Conservation (phyloP, 2,329 filamentous ascomycete species). For the Colletotrichum ledebouriae region DNA sequence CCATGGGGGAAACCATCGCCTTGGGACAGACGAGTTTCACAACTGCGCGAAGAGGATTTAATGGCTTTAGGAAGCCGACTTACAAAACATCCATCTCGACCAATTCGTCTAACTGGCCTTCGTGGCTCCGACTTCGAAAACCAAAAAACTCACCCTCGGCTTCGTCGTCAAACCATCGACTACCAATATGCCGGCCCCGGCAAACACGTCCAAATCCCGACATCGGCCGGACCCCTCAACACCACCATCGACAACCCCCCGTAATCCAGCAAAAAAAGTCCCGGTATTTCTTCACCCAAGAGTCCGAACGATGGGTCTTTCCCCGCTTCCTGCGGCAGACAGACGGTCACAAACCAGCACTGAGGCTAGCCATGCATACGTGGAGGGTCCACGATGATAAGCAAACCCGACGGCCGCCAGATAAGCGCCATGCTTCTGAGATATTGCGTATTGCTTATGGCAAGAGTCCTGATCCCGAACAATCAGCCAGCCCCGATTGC, state of each 20-base stretch:
- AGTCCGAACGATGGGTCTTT: too few relatives aligned
- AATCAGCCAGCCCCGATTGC: constrained; percentile 7
- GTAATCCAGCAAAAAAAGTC: neutral
- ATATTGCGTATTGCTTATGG: constrained; percentile 29
- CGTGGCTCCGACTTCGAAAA: too few relatives aligned
- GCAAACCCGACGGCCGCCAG: constrained; percentile 19
- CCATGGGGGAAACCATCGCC: constrained; percentile 7
- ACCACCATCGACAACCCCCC: neutral
- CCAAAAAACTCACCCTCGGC: neutral
- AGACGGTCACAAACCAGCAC: constrained; percentile 12
- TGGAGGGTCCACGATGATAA: constrained; percentile 27
- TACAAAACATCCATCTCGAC: too few relatives aligned
- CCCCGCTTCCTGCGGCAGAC: neutral
- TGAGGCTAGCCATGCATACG: constrained; percentile 19
- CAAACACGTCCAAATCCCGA: constrained; percentile 13
- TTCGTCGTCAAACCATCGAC: neutral
- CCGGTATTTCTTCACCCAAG: constrained; percentile 5
- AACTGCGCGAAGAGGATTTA: too few relatives aligned
- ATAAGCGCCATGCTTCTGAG: constrained; percentile 9
- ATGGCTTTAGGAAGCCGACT: too few relatives aligned
- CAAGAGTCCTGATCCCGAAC: constrained; percentile 18
- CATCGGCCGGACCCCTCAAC: constrained; percentile 17
- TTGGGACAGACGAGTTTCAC: neutral
- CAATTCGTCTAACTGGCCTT: too few relatives aligned
- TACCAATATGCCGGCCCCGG: constrained; percentile 2